Conservation (phyloP, 306 rosid species). For the Chamaecrista fasciculata region DNA sequence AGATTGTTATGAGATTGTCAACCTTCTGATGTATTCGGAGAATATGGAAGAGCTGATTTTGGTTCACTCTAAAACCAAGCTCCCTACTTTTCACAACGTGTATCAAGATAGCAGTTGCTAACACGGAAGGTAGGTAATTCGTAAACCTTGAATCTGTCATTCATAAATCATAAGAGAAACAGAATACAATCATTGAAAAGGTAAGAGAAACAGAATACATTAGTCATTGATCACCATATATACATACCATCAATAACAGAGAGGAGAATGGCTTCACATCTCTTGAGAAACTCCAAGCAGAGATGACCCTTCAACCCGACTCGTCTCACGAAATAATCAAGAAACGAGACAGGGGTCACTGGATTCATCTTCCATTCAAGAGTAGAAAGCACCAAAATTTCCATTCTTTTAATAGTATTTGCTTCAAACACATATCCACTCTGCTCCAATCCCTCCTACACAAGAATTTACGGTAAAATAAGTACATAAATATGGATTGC, state of each 20-base stretch:
- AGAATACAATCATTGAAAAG: conserved; percentile 43
- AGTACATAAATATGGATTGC: too few species aligned
- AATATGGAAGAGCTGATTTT: conserved; percentile 50
- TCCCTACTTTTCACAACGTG: conserved; percentile 46
- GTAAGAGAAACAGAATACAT: too few species aligned
- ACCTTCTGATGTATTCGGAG: conserved; percentile 66
- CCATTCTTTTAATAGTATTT: conserved; percentile 52
- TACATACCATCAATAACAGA: too few species aligned
- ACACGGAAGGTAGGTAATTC: conserved; percentile 56
- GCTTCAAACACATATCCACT: conserved; percentile 48
- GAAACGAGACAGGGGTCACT: conserved; percentile 52
- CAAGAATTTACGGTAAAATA: too few species aligned
- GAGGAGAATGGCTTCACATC: conserved; percentile 54
- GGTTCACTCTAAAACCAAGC: conserved; percentile 42
- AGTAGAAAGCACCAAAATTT: conserved; percentile 58
- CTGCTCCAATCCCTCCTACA: conserved; percentile 43
- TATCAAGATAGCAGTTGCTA: conserved; percentile 58
- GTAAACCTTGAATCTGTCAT: conserved; percentile 61
- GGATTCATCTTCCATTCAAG: conserved; percentile 63
- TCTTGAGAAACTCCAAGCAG: conserved; percentile 54
- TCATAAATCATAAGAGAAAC: background rate
- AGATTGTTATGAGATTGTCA: background rate
- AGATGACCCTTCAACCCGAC: conserved; percentile 60
- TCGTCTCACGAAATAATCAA: conserved; percentile 61
- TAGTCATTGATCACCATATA: too few species aligned